Evolutionary conservation across 83 land plant species (phyloP).

Genomic region (Thuja plicata): DNA sequence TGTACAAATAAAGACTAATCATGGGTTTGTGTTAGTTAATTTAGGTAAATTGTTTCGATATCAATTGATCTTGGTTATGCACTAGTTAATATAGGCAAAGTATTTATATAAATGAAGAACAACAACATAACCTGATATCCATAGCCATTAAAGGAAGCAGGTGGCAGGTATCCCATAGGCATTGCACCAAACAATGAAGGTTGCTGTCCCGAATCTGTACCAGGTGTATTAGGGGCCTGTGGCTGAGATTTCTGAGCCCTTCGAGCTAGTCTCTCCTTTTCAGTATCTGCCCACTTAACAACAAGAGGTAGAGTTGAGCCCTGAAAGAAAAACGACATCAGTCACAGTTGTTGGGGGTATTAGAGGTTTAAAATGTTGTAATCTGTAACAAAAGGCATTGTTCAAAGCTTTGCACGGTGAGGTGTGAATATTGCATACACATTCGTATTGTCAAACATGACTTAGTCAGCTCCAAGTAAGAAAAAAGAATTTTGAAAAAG

Average conservation of each 20-base stretch:
- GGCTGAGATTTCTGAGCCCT: constrained; percentile 82
- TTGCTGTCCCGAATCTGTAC: constrained; percentile 55
- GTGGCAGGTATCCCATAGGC: constrained; percentile 74
- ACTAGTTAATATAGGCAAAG: background rate
- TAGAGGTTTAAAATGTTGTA: no score
- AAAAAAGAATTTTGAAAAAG: no score
- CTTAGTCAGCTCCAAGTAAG: no score
- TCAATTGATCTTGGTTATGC: background rate
- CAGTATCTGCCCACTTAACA: constrained; percentile 99
- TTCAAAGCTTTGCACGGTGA: no score
- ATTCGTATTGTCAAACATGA: no score
- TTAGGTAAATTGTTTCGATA: background rate
- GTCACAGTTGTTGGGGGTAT: background rate
- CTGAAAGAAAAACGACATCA: constrained; percentile 25
- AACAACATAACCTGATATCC: constrained; percentile 77
- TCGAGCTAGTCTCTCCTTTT: constrained; percentile 93
- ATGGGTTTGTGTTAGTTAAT: background rate
- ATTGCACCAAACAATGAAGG: constrained; percentile 82
- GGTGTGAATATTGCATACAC: no score
- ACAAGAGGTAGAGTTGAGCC: constrained; percentile 90
- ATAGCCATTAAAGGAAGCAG: constrained; percentile 75
- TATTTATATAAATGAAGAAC: background rate
- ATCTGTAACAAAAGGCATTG: no score
- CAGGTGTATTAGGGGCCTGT: constrained; percentile 35
- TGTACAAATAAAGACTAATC: background rate